A percentile compares a stretch with the other conserved stretches of the same genome.
Conservation (phyloP, 352 stramenopile genomes). For the Globisporangium paroecandrum region DNA sequence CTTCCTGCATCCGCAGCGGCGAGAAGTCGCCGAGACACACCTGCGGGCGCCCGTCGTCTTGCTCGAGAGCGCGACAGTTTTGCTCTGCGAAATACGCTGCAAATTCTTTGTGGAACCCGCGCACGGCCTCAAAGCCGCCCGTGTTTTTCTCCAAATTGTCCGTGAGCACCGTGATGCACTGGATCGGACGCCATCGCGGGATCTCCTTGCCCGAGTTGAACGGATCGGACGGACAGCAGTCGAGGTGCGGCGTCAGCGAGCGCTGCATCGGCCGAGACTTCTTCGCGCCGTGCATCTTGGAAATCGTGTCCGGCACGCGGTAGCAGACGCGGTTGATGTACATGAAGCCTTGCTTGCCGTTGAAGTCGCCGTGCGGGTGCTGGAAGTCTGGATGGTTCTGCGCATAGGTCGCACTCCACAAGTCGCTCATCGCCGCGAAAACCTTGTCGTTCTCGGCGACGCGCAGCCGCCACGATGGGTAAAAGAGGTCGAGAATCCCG, state of each 20-base stretch:
- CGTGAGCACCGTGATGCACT: conserved; percentile 86
- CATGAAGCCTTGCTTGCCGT: conserved; percentile 75
- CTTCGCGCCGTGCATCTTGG: conserved; percentile 54
- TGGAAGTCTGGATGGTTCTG: conserved; percentile 49
- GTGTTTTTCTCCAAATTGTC: conserved; percentile 61
- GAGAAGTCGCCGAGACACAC: conserved; percentile 89
- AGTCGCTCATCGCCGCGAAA: conserved; percentile 78
- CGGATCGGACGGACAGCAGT: conserved; percentile 79
- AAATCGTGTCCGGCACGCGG: conserved; percentile 63
- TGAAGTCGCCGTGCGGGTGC: conserved; percentile 71
- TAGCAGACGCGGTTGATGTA: conserved; percentile 89
- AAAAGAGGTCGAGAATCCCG: conserved; percentile 88
- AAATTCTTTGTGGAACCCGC: conserved; percentile 87
- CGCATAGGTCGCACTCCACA: conserved; percentile 81
- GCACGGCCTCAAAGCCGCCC: conserved; percentile 83
- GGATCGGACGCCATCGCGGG: conserved; percentile 84
- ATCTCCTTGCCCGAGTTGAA: conserved; percentile 69
- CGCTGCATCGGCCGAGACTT: conserved; percentile 82
- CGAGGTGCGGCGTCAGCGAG: conserved; percentile 84
- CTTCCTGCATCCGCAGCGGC: conserved; percentile 80
- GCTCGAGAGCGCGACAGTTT: conserved; percentile 13
- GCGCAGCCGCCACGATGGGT: conserved; percentile 82
- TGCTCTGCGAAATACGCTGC: conserved; percentile 44
- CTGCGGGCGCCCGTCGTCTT: conserved; percentile 34
- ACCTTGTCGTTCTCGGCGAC: conserved; percentile 67